These are phyloP conservation scores for Tricharina praecox DNA, from an alignment of 495 filamentous ascomycete genomes.

Conservation along the genomic window DNA sequence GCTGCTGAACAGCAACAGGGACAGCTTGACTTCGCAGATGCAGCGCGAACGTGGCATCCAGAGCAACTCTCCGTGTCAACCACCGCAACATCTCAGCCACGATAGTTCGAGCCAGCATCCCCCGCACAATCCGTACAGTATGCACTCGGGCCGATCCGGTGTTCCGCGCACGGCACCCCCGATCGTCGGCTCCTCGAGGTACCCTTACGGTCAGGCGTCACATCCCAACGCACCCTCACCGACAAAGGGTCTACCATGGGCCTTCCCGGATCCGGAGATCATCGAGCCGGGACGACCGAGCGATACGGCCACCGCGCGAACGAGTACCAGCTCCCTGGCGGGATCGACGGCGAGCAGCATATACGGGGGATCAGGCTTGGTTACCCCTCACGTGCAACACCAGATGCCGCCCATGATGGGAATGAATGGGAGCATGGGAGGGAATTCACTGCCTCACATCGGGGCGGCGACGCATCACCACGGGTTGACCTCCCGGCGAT, in stretches of 20 bases:
- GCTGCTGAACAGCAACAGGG: slow-evolving; percentile 10
- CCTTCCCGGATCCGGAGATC: slow-evolving; percentile 26
- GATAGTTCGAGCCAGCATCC: background rate
- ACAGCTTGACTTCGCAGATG: slow-evolving; percentile 8
- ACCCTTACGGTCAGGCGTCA: slow-evolving; percentile 22
- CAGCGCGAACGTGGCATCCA: slow-evolving; percentile 26
- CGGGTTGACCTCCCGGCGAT: background rate
- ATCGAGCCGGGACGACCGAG: slow-evolving; percentile 16
- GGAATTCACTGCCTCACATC: background rate
- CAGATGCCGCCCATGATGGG: slow-evolving; percentile 5
- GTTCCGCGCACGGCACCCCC: slow-evolving; percentile 19
- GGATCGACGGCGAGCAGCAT: slow-evolving; percentile 24
- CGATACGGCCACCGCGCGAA: slow-evolving; percentile 17
- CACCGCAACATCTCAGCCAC: background rate
- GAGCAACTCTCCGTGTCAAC: slow-evolving; percentile 17
- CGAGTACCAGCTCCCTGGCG: slow-evolving; percentile 19
- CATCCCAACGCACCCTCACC: slow-evolving; percentile 26
- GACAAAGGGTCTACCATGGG: slow-evolving; percentile 26
- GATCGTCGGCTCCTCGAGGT: slow-evolving; percentile 21
- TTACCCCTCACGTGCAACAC: slow-evolving; percentile 10
- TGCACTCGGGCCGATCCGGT: background rate
- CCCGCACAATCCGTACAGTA: background rate
- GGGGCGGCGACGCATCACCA: background rate
- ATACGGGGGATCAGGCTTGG: slow-evolving; percentile 17
- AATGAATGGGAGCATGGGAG: background rate